A percentile compares a stretch with the other conserved stretches of the same genome.
Evolutionary conservation across 495 filamentous ascomycete species (phyloP).

Genomic region (Venustampulla echinocandica): DNA sequence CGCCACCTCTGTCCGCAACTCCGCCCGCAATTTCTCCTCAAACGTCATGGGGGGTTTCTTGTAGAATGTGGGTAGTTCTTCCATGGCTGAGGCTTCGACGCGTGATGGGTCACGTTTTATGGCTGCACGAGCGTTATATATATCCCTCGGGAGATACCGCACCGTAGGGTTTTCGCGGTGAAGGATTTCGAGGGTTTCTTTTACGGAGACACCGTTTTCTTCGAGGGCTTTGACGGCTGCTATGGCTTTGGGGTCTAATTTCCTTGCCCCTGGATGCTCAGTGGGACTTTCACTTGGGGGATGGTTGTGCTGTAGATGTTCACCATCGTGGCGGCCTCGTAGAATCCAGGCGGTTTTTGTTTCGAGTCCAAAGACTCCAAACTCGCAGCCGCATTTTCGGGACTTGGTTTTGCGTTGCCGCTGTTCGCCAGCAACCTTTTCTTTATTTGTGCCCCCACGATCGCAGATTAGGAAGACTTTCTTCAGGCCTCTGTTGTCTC

Average conservation of each 20-base stretch:
- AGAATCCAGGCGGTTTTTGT: constrained; percentile 49
- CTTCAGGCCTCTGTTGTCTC: constrained; percentile 46
- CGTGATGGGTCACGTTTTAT: constrained; percentile 50
- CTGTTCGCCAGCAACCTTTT: constrained; percentile 39
- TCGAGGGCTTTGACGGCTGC: constrained; percentile 47
- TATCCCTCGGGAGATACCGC: constrained; percentile 44
- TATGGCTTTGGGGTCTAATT: constrained; percentile 49
- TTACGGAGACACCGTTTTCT: constrained; percentile 47
- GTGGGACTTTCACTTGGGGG: constrained; percentile 47
- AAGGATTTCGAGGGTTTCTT: constrained; percentile 45
- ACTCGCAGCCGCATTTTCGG: constrained; percentile 48
- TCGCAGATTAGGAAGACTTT: constrained; percentile 52
- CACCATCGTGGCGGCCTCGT: constrained; percentile 41
- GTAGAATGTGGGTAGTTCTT: constrained; percentile 46
- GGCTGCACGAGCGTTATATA: constrained; percentile 49
- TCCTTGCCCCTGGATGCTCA: constrained; percentile 46
- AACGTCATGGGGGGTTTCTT: constrained; percentile 43
- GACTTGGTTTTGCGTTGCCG: constrained; percentile 49
- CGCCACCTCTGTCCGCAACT: constrained; percentile 42
- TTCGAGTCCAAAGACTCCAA: constrained; percentile 50
- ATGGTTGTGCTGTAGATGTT: constrained; percentile 45
- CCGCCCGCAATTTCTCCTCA: constrained; percentile 46
- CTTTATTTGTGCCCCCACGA: constrained; percentile 38
- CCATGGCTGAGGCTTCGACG: constrained; percentile 39
- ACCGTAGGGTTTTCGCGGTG: constrained; percentile 47